Percentiles rank a stretch among this genome's conserved stretches.
Evolutionary conservation across 148 eudicot species (phyloP).

Genomic region (Fagopyrum esculentum): DNA sequence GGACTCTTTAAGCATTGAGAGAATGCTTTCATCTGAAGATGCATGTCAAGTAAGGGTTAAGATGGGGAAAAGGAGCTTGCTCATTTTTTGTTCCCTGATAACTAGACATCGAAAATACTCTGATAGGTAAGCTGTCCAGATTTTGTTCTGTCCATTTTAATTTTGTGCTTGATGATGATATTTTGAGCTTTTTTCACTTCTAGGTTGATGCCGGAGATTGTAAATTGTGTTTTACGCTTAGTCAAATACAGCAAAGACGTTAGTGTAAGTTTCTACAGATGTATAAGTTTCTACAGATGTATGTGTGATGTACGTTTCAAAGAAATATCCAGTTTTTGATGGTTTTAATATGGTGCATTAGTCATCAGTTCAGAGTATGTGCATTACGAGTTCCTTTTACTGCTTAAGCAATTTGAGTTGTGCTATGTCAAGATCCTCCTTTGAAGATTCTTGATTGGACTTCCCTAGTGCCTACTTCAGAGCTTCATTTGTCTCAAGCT

Average conservation of each 20-base stretch:
- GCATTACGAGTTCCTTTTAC: not conserved
- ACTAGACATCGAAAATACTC: slow-evolving; percentile 68
- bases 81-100: slow-evolving; percentile 54
- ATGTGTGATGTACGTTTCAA: not conserved
- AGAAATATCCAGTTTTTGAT: not conserved
- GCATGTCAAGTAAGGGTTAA: slow-evolving; percentile 43
- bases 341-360: not conserved
- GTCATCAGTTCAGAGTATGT: not conserved
- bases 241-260: slow-evolving; percentile 34
- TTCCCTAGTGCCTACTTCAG: not conserved
- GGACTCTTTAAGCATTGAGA: slow-evolving; percentile 42
- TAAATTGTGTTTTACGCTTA: slow-evolving; percentile 39
- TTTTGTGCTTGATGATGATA: slow-evolving; percentile 10
- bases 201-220: slow-evolving; percentile 70
- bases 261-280: slow-evolving; percentile 37
- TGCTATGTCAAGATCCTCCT: not conserved
- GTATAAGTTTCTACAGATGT: slow-evolving; percentile 22
- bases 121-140: slow-evolving; percentile 49
- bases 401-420: not conserved
- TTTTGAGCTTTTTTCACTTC: slow-evolving; percentile 18
- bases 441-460: not conserved
- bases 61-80: slow-evolving; percentile 67
- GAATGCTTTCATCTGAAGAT: slow-evolving; percentile 29
- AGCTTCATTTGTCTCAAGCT: not conserved
- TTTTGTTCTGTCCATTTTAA: not conserved